Evolutionary conservation across 805 yeast species (phyloP), one percentile per base, ranked within the genome.

Genomic region (Kuraishia floccosa): DNA sequence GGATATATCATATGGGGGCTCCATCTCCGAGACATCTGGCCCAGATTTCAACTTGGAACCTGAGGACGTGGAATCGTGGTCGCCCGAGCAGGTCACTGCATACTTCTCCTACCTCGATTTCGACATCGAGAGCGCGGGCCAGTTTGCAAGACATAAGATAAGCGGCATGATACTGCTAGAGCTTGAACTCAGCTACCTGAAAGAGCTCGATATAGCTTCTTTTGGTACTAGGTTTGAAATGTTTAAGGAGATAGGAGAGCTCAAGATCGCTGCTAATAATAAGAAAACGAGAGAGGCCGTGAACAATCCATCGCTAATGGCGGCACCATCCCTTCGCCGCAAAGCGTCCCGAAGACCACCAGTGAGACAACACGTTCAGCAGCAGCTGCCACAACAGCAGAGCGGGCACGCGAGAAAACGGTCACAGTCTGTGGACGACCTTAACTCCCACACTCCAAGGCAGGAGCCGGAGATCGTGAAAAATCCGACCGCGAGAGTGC

Each of bases 151-250:
- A 42, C 97, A 91, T 54, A 85, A 86, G 44, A 85, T 91, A 36
- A 78, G 87, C 1, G 98, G 98, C 18, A 60, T 73, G 5, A 89
- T 91, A 32, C 56, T 91, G 27, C 62, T 91, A 32, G 93, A 87
- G 53, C 64, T 91, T 38, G 96, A 89, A 46, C 63, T 89, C 38
- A 68, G 84, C 1, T 82, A 82, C 45, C 65, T 91, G 45, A 91
- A 89, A 50, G 99, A 91, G 53, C 61, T 91, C 35, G 98, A 87
- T 34, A 89, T 91, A 31, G 66, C 73, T 30, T 82, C 94, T 4
- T 91, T 91, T 58, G 99, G 99, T 17, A 87, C 96, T 0, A 68
- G 99, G 39, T 91, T 86, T 54, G 96, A 87, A 51, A 72, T 91
- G 28, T 77, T 74, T 54, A 86, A 85, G 48, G 94, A 84, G 49